phyloP scores from a whole-genome alignment of 345 rosid species.

The Eutrema heterophyllum region DNA sequence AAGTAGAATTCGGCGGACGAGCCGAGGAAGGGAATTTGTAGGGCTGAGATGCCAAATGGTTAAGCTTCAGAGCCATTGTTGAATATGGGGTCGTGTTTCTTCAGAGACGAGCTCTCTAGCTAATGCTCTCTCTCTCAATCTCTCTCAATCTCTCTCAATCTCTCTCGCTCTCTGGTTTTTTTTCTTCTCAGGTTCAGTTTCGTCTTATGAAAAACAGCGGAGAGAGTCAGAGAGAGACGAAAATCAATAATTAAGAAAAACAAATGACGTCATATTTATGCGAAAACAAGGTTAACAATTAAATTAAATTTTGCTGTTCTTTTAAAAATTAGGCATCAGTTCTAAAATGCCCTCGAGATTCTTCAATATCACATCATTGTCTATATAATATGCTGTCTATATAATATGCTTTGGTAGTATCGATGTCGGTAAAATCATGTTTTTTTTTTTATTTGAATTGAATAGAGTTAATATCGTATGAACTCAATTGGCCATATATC shows the following conservation, averaged over 20 bases:
- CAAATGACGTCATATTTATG: slow-evolving; percentile 11
- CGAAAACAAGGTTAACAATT: neutral
- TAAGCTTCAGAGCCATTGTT: slow-evolving; percentile 67
- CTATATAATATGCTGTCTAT: neutral
- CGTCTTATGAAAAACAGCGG: slow-evolving; percentile 27
- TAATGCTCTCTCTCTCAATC: neutral
- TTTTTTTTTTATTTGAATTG: too few relatives aligned
- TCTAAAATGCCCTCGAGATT: slow-evolving; percentile 28
- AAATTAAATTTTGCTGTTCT: neutral
- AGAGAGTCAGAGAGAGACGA: neutral
- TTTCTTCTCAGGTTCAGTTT: slow-evolving; percentile 22
- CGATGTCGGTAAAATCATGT: neutral
- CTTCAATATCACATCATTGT: slow-evolving; percentile 2
- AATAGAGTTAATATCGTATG: too few relatives aligned
- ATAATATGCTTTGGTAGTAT: neutral
- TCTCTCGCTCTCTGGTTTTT: neutral
- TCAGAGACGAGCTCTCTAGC: neutral
- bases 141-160: too few relatives aligned
- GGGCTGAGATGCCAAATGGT: slow-evolving; percentile 48
- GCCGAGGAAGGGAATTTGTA: slow-evolving; percentile 51
- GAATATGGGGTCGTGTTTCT: neutral
- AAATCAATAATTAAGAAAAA: neutral
- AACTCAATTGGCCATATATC: too few relatives aligned
- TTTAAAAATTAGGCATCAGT: neutral
- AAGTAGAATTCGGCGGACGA: slow-evolving; percentile 47